phyloP scores from a whole-genome alignment of 2,329 filamentous ascomycete species.

The Sarocladium brachiariae region DNA sequence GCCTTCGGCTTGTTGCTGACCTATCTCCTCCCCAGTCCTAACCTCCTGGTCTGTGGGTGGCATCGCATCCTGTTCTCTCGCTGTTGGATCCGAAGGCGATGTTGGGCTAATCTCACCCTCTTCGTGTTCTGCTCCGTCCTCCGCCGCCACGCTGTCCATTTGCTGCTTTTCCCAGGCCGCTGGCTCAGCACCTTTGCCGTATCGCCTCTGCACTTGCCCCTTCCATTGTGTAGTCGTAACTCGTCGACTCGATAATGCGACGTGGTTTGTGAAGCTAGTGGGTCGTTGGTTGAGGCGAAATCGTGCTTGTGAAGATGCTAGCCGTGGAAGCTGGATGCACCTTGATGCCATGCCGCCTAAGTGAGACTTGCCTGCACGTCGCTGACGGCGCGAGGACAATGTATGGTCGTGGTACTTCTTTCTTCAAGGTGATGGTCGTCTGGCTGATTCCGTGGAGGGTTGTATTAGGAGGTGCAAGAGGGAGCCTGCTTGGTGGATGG shows the following conservation, averaged over 20 bases:
- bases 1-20: background rate
- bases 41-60: constrained; percentile 9
- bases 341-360: constrained; percentile 1
- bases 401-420: too few relatives aligned
- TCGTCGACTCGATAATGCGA: background rate
- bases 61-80: background rate
- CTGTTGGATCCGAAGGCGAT: background rate
- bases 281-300: background rate
- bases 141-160: constrained; percentile 17
- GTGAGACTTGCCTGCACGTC: too few relatives aligned
- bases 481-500: too few relatives aligned
- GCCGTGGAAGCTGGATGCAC: background rate
- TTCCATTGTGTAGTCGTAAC: constrained; percentile 29
- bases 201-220: constrained; percentile 45
- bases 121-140: constrained; percentile 10
- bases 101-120: background rate
- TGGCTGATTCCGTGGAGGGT: too few relatives aligned
- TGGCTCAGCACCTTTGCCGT: constrained; percentile 57
- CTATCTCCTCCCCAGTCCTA: background rate
- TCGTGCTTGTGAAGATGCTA: background rate
- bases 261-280: constrained; percentile 12
- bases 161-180: constrained; percentile 22
- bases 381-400: background rate
- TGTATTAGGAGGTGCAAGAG: too few relatives aligned
- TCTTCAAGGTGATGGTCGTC: too few relatives aligned